Percentiles rank a stretch among this genome's conserved stretches.
Evolutionary conservation across 2,329 filamentous ascomycete genomes (phyloP).

Genomic region (Coleophoma cylindrospora): DNA sequence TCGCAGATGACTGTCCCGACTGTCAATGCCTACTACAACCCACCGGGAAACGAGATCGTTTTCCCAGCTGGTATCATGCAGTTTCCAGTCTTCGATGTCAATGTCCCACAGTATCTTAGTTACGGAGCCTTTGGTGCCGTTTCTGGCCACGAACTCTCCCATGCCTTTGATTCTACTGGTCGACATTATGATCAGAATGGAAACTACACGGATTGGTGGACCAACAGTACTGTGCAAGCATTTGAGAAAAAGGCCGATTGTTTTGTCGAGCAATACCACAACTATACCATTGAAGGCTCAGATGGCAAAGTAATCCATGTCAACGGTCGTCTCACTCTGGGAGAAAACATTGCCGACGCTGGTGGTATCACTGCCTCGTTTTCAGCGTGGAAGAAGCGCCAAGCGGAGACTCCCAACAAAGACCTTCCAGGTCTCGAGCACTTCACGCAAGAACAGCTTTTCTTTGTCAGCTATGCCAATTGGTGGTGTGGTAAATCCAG

Average conservation of each 20-base stretch:
- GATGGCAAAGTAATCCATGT: constrained; percentile 54
- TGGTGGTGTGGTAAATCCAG: constrained; percentile 64
- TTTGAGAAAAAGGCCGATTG: constrained; percentile 58
- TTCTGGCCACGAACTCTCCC: constrained; percentile 64
- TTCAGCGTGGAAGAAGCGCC: constrained; percentile 58
- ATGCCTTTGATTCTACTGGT: constrained; percentile 65
- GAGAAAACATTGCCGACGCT: constrained; percentile 69
- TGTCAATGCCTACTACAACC: constrained; percentile 64
- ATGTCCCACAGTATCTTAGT: constrained; percentile 58
- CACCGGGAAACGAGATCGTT: constrained; percentile 60
- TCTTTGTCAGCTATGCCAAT: constrained; percentile 61
- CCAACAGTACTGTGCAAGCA: constrained; percentile 48
- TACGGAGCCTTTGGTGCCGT: constrained; percentile 67
- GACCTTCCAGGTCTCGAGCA: constrained; percentile 54
- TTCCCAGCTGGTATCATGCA: constrained; percentile 69
- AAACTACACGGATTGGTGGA: constrained; percentile 65
- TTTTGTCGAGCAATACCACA: constrained; percentile 62
- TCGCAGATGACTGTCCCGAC: constrained; percentile 48
- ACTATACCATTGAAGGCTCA: constrained; percentile 52
- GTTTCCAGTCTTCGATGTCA: constrained; percentile 58
- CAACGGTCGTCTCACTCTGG: constrained; percentile 58
- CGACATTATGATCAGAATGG: constrained; percentile 60
- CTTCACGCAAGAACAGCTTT: constrained; percentile 64
- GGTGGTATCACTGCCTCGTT: constrained; percentile 61
- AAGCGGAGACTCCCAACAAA: constrained; percentile 43